Conservation (phyloP, 2,329 filamentous ascomycete genomes). For the Diplodia sapinea region DNA sequence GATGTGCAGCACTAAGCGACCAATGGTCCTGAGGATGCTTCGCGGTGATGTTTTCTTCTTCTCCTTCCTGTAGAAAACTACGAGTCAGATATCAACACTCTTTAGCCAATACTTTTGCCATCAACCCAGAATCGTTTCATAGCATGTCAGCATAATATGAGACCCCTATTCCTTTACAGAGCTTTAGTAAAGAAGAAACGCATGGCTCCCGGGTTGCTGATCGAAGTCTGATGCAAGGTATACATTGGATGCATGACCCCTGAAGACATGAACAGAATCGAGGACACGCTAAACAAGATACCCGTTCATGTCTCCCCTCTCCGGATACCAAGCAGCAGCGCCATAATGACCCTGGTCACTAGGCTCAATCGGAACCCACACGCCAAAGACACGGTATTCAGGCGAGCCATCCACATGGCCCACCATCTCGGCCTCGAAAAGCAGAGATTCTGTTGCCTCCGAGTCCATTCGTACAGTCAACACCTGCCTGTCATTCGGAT, state of each 20-base stretch:
- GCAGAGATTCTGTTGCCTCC: background rate
- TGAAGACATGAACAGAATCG: too few species aligned
- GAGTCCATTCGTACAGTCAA: background rate
- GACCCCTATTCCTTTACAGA: too few species aligned
- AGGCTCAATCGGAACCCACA: background rate
- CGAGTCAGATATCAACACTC: too few species aligned
- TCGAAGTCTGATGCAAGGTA: too few species aligned
- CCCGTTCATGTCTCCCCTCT: background rate
- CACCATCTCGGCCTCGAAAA: background rate
- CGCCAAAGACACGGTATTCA: background rate
- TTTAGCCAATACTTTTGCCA: too few species aligned
- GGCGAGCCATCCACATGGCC: background rate
- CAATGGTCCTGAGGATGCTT: background rate
- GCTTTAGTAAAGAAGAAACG: too few species aligned
- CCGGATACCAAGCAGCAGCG: background rate
- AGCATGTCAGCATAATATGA: too few species aligned
- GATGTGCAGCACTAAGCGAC: background rate
- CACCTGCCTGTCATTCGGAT: background rate
- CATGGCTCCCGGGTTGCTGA: too few species aligned
- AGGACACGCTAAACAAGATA: conserved; percentile 31
- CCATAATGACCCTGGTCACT: background rate
- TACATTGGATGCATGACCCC: too few species aligned
- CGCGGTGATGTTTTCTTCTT: background rate
- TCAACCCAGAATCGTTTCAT: too few species aligned
- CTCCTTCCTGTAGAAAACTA: too few species aligned